Percentiles rank a stretch among this genome's conserved stretches.
These are phyloP conservation scores for Chaetomium fimeti DNA, from an alignment of 495 filamentous ascomycete species.

Conservation along the genomic window DNA sequence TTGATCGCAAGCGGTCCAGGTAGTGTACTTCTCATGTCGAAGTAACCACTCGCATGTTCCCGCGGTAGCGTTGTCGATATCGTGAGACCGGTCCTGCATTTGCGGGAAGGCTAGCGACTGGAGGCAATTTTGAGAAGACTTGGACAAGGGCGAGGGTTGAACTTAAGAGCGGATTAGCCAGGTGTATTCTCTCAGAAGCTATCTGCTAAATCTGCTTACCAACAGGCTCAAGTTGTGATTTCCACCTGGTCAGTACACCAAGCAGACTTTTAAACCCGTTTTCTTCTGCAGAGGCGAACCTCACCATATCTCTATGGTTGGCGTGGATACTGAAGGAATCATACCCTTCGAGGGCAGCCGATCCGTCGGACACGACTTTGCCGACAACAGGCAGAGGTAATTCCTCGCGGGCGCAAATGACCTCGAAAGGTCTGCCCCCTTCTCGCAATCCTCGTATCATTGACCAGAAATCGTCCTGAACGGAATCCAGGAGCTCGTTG, in stretches of 20 bases:
- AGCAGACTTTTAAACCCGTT: constrained; percentile 40
- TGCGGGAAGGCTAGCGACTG: constrained; percentile 28
- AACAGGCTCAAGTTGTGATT: not conserved
- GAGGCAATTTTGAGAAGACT: constrained; percentile 21
- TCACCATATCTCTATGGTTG: constrained; percentile 45
- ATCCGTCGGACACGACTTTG: constrained; percentile 41
- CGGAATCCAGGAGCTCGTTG: constrained; percentile 27
- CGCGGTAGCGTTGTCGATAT: constrained; percentile 20
- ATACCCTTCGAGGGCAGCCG: constrained; percentile 37
- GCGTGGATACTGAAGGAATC: constrained; percentile 36
- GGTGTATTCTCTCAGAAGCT: constrained; percentile 13
- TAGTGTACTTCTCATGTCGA: constrained; percentile 30
- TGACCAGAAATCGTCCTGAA: constrained; percentile 30
- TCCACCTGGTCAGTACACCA: constrained; percentile 24
- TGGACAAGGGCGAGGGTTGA: not conserved
- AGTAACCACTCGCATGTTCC: constrained; percentile 44
- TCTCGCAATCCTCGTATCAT: constrained; percentile 31
- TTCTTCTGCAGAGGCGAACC: constrained; percentile 35
- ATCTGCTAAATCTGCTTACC: constrained; percentile 22
- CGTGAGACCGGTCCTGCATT: constrained; percentile 30
- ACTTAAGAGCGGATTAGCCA: constrained; percentile 4
- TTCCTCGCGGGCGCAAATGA: constrained; percentile 39
- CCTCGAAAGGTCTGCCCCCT: constrained; percentile 24
- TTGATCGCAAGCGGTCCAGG: constrained; percentile 34
- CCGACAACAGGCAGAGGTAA: constrained; percentile 26